These are phyloP conservation scores for Neurospora sp. DNA, from an alignment of 495 filamentous ascomycete species.

Conservation along the genomic window DNA sequence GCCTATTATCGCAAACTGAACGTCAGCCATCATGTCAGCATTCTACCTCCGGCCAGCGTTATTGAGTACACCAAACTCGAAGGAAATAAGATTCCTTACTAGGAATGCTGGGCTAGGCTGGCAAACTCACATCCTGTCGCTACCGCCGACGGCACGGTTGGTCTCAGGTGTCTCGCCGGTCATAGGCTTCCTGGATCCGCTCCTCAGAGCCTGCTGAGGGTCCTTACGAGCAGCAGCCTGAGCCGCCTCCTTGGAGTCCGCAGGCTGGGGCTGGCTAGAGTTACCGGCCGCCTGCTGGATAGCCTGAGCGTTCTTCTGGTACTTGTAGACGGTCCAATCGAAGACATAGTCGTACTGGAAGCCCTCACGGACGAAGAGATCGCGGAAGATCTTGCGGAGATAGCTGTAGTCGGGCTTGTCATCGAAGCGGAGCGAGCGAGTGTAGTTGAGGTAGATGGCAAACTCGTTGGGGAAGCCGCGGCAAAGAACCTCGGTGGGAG, in stretches of 20 bases:
- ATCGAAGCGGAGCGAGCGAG: constrained; percentile 94
- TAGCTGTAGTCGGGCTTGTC: constrained; percentile 99
- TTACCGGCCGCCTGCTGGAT: constrained; percentile 43
- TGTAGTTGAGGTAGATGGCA: constrained; percentile 99
- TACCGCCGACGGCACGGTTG: constrained; percentile 80
- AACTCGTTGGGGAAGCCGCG: constrained; percentile 99
- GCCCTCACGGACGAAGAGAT: constrained; percentile 96
- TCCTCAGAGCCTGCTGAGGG: constrained; percentile 47
- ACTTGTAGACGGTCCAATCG: constrained; percentile 99
- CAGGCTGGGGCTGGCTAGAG: constrained; percentile 40
- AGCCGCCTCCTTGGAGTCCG: constrained; percentile 39
- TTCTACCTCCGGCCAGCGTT: constrained; percentile 68
- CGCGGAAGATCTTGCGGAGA: constrained; percentile 99
- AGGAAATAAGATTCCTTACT: constrained; percentile 84
- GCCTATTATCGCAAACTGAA: constrained; percentile 84
- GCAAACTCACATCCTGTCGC: constrained; percentile 98
- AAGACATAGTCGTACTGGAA: constrained; percentile 99
- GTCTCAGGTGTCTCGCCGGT: constrained; percentile 71
- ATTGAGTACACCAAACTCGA: constrained; percentile 76
- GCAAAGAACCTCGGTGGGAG: constrained; percentile 97
- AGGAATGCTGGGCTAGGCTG: constrained; percentile 61
- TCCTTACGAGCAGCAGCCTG: constrained; percentile 55
- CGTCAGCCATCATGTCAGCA: constrained; percentile 71
- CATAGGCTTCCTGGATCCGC: constrained; percentile 76
- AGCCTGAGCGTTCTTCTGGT: constrained; percentile 91